phyloP scores from a whole-genome alignment of 2,329 filamentous ascomycete genomes.

The Trichoderma arundinaceum region DNA sequence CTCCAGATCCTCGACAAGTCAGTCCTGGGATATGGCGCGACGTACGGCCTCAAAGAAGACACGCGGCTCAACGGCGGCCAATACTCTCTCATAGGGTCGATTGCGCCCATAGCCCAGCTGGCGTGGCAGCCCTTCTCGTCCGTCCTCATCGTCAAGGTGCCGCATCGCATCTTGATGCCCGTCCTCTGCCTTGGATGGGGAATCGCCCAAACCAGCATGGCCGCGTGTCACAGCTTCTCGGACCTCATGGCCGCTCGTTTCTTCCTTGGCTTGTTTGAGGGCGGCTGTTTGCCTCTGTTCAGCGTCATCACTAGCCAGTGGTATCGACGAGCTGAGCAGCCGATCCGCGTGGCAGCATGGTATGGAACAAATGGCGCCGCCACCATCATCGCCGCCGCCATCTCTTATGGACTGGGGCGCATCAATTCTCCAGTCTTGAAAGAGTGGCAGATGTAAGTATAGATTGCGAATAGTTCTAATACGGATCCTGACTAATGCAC shows the following conservation, averaged over 20 bases:
- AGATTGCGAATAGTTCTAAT: no score
- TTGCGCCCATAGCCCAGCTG: constrained; percentile 64
- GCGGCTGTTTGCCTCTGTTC: constrained; percentile 57
- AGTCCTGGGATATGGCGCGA: constrained; percentile 62
- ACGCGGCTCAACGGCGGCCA: constrained; percentile 57
- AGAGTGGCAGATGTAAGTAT: constrained; percentile 38
- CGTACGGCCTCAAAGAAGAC: constrained; percentile 59
- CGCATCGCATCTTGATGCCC: constrained; percentile 64
- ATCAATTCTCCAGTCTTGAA: constrained; percentile 45
- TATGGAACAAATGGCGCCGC: constrained; percentile 66
- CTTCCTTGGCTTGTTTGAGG: constrained; percentile 56
- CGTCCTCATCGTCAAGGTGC: constrained; percentile 64
- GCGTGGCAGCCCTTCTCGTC: constrained; percentile 66
- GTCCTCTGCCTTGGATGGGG: constrained; percentile 53
- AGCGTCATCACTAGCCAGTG: constrained; percentile 55
- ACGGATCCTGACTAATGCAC: not conserved
- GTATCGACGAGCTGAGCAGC: constrained; percentile 62
- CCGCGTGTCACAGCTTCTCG: constrained; percentile 54
- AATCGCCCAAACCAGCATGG: constrained; percentile 51
- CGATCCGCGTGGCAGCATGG: constrained; percentile 68
- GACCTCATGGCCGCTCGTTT: constrained; percentile 57
- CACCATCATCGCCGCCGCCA: constrained; percentile 60
- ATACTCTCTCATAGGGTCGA: constrained; percentile 63
- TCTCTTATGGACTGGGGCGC: constrained; percentile 64
- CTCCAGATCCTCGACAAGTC: constrained; percentile 65